Base-by-base conservation (phyloP, 768 basidiomycete genomes). In the Arthromyces matolae region DNA sequence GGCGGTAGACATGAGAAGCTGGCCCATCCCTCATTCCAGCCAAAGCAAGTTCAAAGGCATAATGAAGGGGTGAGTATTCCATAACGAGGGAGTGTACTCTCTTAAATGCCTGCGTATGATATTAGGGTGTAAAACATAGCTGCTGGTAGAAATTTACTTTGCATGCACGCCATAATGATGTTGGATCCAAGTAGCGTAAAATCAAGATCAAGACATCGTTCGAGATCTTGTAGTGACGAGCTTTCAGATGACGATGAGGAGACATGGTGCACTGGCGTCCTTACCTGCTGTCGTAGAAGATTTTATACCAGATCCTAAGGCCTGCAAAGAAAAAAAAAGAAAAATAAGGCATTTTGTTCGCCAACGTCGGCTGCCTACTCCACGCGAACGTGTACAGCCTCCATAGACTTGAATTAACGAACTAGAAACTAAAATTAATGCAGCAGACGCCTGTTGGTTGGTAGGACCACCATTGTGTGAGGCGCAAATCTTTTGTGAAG, bases 21-120 rank as follows among this genome's bases (percentile, higher is more conserved):
- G 71, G 65, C 5, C 78, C 78, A 57, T 79, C 76, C 54, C 69
- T 69, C 76, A 79, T 77, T 32, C 76, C 77, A 47, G 71, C 61
- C 18, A 72, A 42, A 14, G 72, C 77, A 23, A 80, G 65, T 53
- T 79, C 77, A 53, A 71, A 71, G 38, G 67, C 71, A 60, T 80
- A 80, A 24, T 69, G 70, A 49, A 80, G 71, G 19, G 69, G 68
- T 39, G 75, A 70, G 57, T 71, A 72, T 29, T 71, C 71, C 70
- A 71, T 71, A 33, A 73, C 71, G 34, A 77, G 66, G 40, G 54
- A 64, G 52, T 69, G 69, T 39, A 77, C 64, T 50, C 78, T 67
- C 46, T 62, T 61, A 54, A 78, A 77, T 37, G 72, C 76, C 78
- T 80, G 53, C 31, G 44, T 8, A 44, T 16, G 37, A 18, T 42